Base-by-base conservation (phyloP, 495 filamentous ascomycete genomes). In the Oleoguttula mirabilis region DNA sequence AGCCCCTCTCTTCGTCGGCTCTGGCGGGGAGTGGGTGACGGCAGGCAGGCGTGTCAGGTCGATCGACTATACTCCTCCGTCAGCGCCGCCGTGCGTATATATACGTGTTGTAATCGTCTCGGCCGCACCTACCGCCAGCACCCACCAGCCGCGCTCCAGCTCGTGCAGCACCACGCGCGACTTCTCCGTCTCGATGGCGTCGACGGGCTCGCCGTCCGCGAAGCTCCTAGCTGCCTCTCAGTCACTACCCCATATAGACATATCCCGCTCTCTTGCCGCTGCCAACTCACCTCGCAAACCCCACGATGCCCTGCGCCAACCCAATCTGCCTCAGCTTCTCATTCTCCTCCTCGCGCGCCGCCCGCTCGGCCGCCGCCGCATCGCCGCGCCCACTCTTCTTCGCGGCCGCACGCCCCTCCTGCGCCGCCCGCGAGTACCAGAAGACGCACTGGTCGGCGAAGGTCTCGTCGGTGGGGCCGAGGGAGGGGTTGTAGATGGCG, bases 221-320 rank as follows among this genome's bases (percentile, higher is more conserved):
- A 96, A 96, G 48, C 78, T 82, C 50, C 79, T 82, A 42, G 12
- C 32, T 27, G 36, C 8, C 20, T 24, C 36, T 46, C 43, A 46
- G 43, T 34, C 43, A 46, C 22, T n/a, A 45, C 41, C 28, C 4
- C 31, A 19, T 8, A 33, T n/a, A n/a, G n/a, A n/a, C n/a, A n/a
- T n/a, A n/a, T n/a, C n/a, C n/a, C n/a, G n/a, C n/a, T n/a, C n/a
- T n/a, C n/a, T n/a, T n/a, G n/a, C n/a, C n/a, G 27, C 23, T 10
- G 10, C 32, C 7, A 19, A 21, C 34, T 39, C 59, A 83, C 79
- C 69, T 76, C 48, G 83, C 82, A 64, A 99, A 96, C 60, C 80
- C 81, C 44, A 94, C 84, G 76, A 96, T 94, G 40, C 87, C 90
- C 67, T 99, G 90, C 39, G 90, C 92, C 50, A 98, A 73, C n/a